phyloP scores from a whole-genome alignment of 371 early-diverging fungal species.

The Actinomortierella wolfii region DNA sequence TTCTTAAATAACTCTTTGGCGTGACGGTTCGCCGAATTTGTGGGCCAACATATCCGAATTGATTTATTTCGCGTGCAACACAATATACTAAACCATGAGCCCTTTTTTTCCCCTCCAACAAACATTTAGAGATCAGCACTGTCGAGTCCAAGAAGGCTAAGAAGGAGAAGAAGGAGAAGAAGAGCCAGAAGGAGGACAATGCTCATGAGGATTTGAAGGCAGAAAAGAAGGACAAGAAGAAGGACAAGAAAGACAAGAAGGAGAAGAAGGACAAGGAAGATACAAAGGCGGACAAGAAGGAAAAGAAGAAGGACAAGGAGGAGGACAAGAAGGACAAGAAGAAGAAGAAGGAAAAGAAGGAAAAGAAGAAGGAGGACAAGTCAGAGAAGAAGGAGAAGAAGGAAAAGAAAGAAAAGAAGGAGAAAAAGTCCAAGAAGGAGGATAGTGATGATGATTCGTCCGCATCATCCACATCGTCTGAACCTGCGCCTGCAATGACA shows the following conservation, averaged over 20 bases:
- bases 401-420: background rate
- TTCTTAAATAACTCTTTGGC: background rate
- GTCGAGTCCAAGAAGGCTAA: background rate
- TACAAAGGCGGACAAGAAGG: background rate
- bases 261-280: background rate
- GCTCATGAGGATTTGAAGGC: slow-evolving; percentile 1
- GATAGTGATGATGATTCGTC: too few species aligned
- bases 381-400: background rate
- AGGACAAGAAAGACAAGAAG: background rate
- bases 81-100: too few species aligned
- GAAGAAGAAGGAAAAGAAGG: background rate
- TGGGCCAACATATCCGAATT: too few species aligned
- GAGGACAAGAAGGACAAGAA: background rate
- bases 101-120: background rate
- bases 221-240: background rate
- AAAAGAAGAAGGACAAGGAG: background rate
- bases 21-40: too few species aligned
- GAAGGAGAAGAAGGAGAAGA: background rate
- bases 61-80: too few species aligned
- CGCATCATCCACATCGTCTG: too few species aligned
- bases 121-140: slow-evolving; percentile 20
- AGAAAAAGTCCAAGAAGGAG: background rate
- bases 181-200: background rate
- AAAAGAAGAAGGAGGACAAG: background rate
- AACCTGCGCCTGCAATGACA: too few species aligned